These are phyloP conservation scores for Fusarium odoratissimum DNA, from an alignment of 2,329 filamentous ascomycete species.

Conservation along the genomic window DNA sequence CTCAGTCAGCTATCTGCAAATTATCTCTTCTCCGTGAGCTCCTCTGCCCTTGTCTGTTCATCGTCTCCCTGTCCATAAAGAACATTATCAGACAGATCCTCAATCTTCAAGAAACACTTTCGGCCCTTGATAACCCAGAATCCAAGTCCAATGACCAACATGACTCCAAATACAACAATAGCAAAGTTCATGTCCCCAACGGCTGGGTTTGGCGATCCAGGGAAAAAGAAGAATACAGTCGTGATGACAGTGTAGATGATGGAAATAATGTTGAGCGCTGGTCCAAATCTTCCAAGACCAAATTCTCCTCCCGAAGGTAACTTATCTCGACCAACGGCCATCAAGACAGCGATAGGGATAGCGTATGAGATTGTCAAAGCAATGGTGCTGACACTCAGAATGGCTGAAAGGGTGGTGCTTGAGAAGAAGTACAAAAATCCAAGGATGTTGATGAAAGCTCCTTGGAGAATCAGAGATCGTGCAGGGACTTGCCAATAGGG, in stretches of 20 bases:
- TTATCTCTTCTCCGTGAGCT: not conserved
- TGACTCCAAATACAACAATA: slow-evolving; percentile 65
- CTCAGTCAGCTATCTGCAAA: not conserved
- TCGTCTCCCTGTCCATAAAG: slow-evolving; percentile 17
- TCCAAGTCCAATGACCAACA: slow-evolving; percentile 59
- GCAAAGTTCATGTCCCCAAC: slow-evolving; percentile 66
- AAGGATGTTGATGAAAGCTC: slow-evolving; percentile 54
- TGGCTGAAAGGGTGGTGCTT: slow-evolving; percentile 63
- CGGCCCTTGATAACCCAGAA: slow-evolving; percentile 63
- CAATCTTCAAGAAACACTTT: slow-evolving; percentile 50
- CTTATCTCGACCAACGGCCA: slow-evolving; percentile 62
- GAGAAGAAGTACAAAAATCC: slow-evolving; percentile 67
- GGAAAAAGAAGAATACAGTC: slow-evolving; percentile 67
- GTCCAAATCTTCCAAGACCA: slow-evolving; percentile 57
- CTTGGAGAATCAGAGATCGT: slow-evolving; percentile 63
- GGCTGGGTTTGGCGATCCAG: slow-evolving; percentile 56
- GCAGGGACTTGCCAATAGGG: slow-evolving; percentile 63
- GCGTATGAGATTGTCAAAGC: slow-evolving; percentile 63
- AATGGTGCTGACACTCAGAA: slow-evolving; percentile 66
- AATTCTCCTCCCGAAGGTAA: slow-evolving; percentile 58
- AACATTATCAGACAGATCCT: slow-evolving; percentile 16
- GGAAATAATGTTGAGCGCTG: slow-evolving; percentile 57
- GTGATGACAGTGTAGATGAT: slow-evolving; percentile 63
- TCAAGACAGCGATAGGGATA: slow-evolving; percentile 60
- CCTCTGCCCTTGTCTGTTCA: not conserved